phyloP scores from a whole-genome alignment of 2,329 filamentous ascomycete genomes.

The Drechslerella stenobrocha region DNA sequence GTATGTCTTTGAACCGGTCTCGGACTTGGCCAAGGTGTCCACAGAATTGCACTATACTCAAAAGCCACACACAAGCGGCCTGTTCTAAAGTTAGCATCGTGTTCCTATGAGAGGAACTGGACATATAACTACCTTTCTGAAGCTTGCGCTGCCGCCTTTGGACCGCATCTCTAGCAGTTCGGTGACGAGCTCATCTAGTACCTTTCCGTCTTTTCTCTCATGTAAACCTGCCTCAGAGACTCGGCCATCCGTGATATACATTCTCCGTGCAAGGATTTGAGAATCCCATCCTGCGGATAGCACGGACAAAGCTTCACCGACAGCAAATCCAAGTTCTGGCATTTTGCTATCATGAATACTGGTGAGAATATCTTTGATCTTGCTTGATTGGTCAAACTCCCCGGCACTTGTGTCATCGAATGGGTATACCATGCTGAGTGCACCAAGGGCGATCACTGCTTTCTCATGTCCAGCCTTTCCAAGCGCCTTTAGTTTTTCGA shows the following conservation, averaged over 20 bases:
- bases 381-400: slow-evolving; percentile 57
- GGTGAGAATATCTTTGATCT: slow-evolving; percentile 71
- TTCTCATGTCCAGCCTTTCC: slow-evolving; percentile 80
- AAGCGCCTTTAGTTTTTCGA: slow-evolving; percentile 67
- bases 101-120: slow-evolving; percentile 57
- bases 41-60: slow-evolving; percentile 87
- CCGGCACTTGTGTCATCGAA: slow-evolving; percentile 53
- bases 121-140: slow-evolving; percentile 47
- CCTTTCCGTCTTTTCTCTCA: slow-evolving; percentile 52
- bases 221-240: slow-evolving; percentile 15
- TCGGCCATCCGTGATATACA: slow-evolving; percentile 51
- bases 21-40: slow-evolving; percentile 77
- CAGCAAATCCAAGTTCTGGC: slow-evolving; percentile 83
- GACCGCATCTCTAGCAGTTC: slow-evolving; percentile 64
- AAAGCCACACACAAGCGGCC: slow-evolving; percentile 91
- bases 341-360: slow-evolving; percentile 80
- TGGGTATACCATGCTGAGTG: slow-evolving; percentile 68
- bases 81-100: slow-evolving; percentile 80
- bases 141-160: slow-evolving; percentile 43
- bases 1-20: slow-evolving; percentile 72
- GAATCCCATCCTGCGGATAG: slow-evolving; percentile 81
- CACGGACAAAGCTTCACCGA: slow-evolving; percentile 83
- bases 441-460: slow-evolving; percentile 78
- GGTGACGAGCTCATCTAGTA: slow-evolving; percentile 65
- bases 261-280: slow-evolving; percentile 65